These are phyloP conservation scores for Xerocomellus intermedius DNA, from an alignment of 768 basidiomycete genomes.

Conservation along the genomic window DNA sequence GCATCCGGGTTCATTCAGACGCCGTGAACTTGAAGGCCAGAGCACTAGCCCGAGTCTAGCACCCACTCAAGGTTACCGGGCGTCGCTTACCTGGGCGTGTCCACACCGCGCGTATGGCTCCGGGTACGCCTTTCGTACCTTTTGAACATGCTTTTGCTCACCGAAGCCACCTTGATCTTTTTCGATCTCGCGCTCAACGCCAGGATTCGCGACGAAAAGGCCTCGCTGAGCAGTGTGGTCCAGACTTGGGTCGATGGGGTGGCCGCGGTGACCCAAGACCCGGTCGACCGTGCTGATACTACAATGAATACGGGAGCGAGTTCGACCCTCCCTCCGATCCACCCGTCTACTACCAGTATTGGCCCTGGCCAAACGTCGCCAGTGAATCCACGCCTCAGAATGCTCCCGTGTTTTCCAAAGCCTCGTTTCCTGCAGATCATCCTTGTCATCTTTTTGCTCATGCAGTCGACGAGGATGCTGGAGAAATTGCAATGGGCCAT, in stretches of 20 bases:
- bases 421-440: neutral
- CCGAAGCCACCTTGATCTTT: conserved; percentile 3
- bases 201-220: neutral
- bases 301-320: neutral
- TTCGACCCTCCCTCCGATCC: neutral
- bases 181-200: neutral
- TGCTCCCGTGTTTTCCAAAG: neutral
- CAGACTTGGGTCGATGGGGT: conserved; percentile 2
- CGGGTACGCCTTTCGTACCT: too few relatives aligned
- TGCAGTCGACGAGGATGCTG: neutral
- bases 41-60: too few relatives aligned
- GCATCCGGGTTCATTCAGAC: neutral
- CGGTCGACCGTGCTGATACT: neutral
- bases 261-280: neutral
- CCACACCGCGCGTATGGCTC: too few relatives aligned
- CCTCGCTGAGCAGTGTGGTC: neutral
- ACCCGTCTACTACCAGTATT: too few relatives aligned
- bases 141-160: conserved; percentile 1
- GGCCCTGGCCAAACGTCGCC: neutral
- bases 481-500: neutral
- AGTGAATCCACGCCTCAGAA: neutral
- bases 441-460: neutral
- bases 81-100: too few relatives aligned
- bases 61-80: too few relatives aligned
- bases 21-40: neutral